A percentile compares a stretch with the other conserved stretches of the same genome.
These are phyloP conservation scores for Phytomonas francai DNA, from an alignment of 208 protist species.

Conservation along the genomic window DNA sequence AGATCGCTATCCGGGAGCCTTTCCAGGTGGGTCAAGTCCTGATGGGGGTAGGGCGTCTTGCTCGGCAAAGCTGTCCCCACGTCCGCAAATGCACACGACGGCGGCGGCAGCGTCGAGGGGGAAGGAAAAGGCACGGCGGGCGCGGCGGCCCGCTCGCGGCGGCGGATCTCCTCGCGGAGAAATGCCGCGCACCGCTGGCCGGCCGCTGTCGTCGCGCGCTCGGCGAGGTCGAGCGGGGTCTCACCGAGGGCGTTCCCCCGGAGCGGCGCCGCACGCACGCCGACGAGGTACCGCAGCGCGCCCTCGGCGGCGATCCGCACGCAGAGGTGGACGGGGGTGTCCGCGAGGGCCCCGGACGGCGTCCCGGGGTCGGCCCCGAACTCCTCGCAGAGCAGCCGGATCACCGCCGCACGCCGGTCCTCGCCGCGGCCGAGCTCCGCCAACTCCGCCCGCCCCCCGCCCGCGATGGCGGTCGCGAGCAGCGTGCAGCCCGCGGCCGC, in stretches of 20 bases:
- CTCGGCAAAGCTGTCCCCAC: no score
- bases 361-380: constrained; percentile 45
- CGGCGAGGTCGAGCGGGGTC: constrained; percentile 19
- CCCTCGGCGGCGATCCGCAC: constrained; percentile 17
- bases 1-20: constrained; percentile 31
- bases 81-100: neutral
- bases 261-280: constrained; percentile 14
- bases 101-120: neutral
- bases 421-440: constrained; percentile 14
- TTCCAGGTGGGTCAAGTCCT: constrained; percentile 17
- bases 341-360: constrained; percentile 33
- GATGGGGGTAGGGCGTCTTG: constrained; percentile 13
- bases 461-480: neutral
- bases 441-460: constrained; percentile 6
- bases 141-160: neutral
- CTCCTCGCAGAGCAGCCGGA: constrained; percentile 53
- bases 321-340: constrained; percentile 46
- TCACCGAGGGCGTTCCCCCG: constrained; percentile 28
- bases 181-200: constrained; percentile 10
- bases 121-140: neutral
- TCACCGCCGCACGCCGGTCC: constrained; percentile 19
- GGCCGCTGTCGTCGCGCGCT: constrained; percentile 14
- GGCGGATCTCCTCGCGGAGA: constrained; percentile 1
- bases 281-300: constrained; percentile 33
- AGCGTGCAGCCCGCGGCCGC: neutral